phyloP scores from a whole-genome alignment of 2,329 filamentous ascomycete species.

The Venturia aucupariae region DNA sequence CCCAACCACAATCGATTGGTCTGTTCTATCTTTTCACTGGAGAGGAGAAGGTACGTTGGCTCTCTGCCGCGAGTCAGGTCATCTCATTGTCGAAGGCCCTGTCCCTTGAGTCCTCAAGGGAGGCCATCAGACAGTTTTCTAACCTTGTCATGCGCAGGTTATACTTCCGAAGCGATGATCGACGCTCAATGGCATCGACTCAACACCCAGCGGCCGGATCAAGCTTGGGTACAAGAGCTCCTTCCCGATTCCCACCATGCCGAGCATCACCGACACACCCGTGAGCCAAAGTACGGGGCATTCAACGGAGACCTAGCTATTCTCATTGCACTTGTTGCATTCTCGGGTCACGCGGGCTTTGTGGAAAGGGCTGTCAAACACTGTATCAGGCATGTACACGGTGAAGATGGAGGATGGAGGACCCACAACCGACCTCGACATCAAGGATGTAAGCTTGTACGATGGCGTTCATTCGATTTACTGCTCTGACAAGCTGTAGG shows the following conservation, averaged over 20 bases:
- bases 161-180: constrained; percentile 11
- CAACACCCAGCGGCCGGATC: constrained; percentile 12
- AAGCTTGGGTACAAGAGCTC: constrained; percentile 13
- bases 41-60: background rate
- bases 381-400: constrained; percentile 1
- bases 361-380: constrained; percentile 1
- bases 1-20: constrained; percentile 2
- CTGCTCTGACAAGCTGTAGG: background rate
- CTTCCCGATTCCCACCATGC: constrained; percentile 11
- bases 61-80: background rate
- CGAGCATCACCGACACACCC: background rate
- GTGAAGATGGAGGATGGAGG: constrained; percentile 9
- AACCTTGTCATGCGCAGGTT: background rate
- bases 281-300: constrained; percentile 9
- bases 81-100: background rate
- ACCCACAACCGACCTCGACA: constrained; percentile 8
- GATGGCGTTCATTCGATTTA: too few relatives aligned
- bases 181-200: background rate
- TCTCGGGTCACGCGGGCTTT: constrained; percentile 1
- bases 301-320: constrained; percentile 14
- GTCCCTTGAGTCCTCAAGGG: background rate
- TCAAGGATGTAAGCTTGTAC: constrained; percentile 13
- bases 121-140: background rate
- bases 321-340: constrained; percentile 14
- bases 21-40: constrained; percentile 9